Base-by-base conservation (phyloP, 2,329 filamentous ascomycete species). In the Didymella exigua region DNA sequence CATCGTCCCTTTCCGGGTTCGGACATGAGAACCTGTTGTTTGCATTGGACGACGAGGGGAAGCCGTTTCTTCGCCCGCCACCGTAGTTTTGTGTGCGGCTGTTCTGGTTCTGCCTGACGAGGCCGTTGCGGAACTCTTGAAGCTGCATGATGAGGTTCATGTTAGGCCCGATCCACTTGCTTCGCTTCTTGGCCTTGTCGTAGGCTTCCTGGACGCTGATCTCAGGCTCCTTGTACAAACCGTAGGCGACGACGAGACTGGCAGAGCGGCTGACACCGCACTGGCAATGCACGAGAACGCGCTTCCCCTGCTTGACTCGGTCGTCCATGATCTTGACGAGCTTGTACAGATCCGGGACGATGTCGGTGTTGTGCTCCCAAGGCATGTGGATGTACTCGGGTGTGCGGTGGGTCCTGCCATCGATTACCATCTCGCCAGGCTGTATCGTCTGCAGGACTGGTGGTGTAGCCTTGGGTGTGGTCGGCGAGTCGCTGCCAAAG, bases 111-210 rank as follows among this genome's bases (percentile, higher is more conserved):
- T 68, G 62, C 49, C 71, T 69, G n/a, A 75, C 52, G 37, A 73
- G 81, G 76, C 67, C 82, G 71, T 62, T 83, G 75, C 58, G 82
- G 70, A 93, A 93, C 68, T 93, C 90, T 72, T 93, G 90, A 42
- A 96, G 78, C 63, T 91, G 92, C 81, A 95, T 95, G 82, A 96
- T 92, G 62, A 96, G 81, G 63, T 90, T 90, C 91, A 96, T 96
- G 74, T 96, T 96, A 0, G 90, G 90, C 54, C 90, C 92, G 65
- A 96, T 93, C 90, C 91, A 96, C 68, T 83, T 86, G 74, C 90
- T 95, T 76, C 89, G 89, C 49, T 85, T 82, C 75, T 96, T 91
- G 2, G 91, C 90, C 2, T 87, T 84, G 70, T 91, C 86, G 70
- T 95, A 95, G 2, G 90, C 89, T 71, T 93, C 89, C 68, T 93